Base-by-base conservation (phyloP, 441 rosid species). In the Raphanus hybrid region DNA sequence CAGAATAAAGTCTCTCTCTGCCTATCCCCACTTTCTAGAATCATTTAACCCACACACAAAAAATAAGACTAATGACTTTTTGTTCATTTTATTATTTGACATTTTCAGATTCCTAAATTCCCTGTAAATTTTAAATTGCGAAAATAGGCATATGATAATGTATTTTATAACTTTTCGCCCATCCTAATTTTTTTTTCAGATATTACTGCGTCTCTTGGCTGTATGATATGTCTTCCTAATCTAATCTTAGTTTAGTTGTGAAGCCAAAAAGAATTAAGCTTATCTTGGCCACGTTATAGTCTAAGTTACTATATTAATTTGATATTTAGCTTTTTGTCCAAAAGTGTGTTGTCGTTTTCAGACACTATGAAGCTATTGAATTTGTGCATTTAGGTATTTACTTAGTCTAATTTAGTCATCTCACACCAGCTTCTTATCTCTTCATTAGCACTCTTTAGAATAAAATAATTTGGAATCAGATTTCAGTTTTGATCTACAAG, bases 21-120 rank as follows among this genome's bases (percentile, higher is more conserved):
- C 61, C 61, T 57, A 57, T 57, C 61, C 61, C 61, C 61, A 57
- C 61, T 57, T 57, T 57, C 27, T 57, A 57, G 61, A 57, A 57
- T 57, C 27, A 57, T 57, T 57, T 20, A 9, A 26, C 61, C 59
- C 61, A 52, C 18, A 50, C 27, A 57, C 10, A 18, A 16, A 18
- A 8, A 54, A 50, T n/a, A 11, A 8, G 11, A 39, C 3, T 5
- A 50, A 50, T 14, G 58, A 54, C 23, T 57, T 57, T 57, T 57
- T 57, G 1, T 3, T 57, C 27, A 57, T 18, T 55, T 55, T 55
- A 57, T 57, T 55, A 57, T 52, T 15, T 52, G 8, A 52, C 18
- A 52, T 52, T 52, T 23, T 52, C 58, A 52, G 20, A 52, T 52
- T 52, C 58, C 58, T 52, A 52, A 52, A 52, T 50, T 50, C 57